These are phyloP conservation scores for Microsporum canis DNA, from an alignment of 2,329 filamentous ascomycete species.

Conservation along the genomic window DNA sequence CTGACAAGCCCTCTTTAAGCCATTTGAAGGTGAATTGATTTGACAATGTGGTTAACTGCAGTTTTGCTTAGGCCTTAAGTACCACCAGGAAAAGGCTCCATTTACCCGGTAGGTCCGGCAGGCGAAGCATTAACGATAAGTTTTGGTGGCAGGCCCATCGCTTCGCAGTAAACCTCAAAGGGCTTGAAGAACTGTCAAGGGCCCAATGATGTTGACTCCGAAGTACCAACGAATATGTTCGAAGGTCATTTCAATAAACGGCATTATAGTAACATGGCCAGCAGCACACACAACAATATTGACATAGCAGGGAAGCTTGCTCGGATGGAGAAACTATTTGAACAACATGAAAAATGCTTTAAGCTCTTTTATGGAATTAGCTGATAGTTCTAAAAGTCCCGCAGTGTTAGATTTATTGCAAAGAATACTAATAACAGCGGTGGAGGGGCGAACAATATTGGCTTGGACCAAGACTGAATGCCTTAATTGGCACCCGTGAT, in stretches of 20 bases:
- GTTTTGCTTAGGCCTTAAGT: conserved; percentile 19
- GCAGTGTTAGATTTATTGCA: conserved; percentile 12
- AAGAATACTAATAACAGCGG: conserved; percentile 18
- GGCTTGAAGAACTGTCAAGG: conserved; percentile 20
- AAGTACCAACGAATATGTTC: conserved; percentile 15
- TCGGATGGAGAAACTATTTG: conserved; percentile 16
- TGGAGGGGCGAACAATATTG: conserved; percentile 17
- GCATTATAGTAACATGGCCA: conserved; percentile 47
- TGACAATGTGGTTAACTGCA: conserved; percentile 17
- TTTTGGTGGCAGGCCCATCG: conserved; percentile 11
- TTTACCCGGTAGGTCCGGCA: conserved; percentile 17
- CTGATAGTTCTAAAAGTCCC: conserved; percentile 7
- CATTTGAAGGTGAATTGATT: conserved; percentile 21
- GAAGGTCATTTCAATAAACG: conserved; percentile 32
- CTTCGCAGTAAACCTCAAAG: conserved; percentile 13
- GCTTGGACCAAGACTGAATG: conserved; percentile 18
- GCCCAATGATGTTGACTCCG: conserved; percentile 27
- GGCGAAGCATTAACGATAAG: conserved; percentile 16
- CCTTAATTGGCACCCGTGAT: conserved; percentile 24
- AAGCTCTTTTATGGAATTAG: not conserved
- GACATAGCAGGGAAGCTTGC: conserved; percentile 17
- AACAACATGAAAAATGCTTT: conserved; percentile 13
- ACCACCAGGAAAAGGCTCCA: conserved; percentile 16
- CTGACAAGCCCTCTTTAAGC: conserved; percentile 14
- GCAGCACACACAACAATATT: conserved; percentile 22